Evolutionary conservation across 2,329 filamentous ascomycete genomes (phyloP).

Genomic region (Penicillium sp.): DNA sequence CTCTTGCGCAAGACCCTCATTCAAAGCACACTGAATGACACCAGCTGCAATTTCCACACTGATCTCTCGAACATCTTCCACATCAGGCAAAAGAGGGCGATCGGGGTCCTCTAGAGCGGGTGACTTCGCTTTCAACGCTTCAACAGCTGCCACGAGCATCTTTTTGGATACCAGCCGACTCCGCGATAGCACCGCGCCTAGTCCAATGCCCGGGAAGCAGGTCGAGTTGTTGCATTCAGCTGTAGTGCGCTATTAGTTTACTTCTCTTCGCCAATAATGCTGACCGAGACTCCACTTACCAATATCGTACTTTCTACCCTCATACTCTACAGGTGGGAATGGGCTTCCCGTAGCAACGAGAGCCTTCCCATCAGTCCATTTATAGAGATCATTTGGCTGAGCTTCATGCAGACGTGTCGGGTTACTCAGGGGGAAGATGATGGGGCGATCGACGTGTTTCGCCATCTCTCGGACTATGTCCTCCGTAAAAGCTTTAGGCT

Average conservation of each 20-base stretch:
- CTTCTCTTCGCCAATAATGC: not conserved
- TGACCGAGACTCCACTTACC: constrained; percentile 41
- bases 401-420: constrained; percentile 84
- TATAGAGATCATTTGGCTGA: constrained; percentile 71
- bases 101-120: constrained; percentile 69
- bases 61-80: constrained; percentile 72
- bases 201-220: constrained; percentile 82
- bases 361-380: constrained; percentile 77
- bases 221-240: constrained; percentile 90
- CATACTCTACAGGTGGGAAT: constrained; percentile 71
- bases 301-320: constrained; percentile 59
- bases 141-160: constrained; percentile 80
- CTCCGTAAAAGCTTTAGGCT: constrained; percentile 74
- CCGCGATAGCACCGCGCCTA: constrained; percentile 74
- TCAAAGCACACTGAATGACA: constrained; percentile 72
- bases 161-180: constrained; percentile 69
- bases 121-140: constrained; percentile 70
- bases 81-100: constrained; percentile 73
- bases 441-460: constrained; percentile 70
- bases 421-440: constrained; percentile 81
- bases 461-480: constrained; percentile 77
- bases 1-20: constrained; percentile 69
- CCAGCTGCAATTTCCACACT: constrained; percentile 76
- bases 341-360: constrained; percentile 84
- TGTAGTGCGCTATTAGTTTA: constrained; percentile 23